Percentiles rank a stretch among this genome's conserved stretches.
Evolutionary conservation across 495 filamentous ascomycete genomes (phyloP).

Genomic region (Penicillium cosmopolitanum): DNA sequence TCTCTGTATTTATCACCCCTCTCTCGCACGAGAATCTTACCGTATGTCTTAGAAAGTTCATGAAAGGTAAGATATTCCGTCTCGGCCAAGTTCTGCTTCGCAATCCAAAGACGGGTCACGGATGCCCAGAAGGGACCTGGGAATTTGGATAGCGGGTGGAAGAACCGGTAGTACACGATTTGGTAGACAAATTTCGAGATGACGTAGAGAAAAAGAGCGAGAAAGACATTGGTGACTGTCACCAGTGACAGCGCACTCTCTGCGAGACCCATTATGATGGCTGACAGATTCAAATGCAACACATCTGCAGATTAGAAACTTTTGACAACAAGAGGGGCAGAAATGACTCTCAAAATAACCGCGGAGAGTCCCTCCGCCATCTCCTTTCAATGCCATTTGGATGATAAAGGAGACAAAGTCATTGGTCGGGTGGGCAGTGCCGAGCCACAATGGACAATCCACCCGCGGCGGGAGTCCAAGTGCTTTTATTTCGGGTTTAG

Average conservation of each 20-base stretch:
- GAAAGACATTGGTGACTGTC: slow-evolving; percentile 34
- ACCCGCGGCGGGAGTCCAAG: slow-evolving; percentile 1
- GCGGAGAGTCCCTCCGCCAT: neutral
- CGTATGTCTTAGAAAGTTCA: slow-evolving; percentile 53
- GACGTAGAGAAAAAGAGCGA: slow-evolving; percentile 34
- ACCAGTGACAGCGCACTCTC: slow-evolving; percentile 34
- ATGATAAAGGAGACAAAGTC: slow-evolving; percentile 14
- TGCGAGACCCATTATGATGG: slow-evolving; percentile 34
- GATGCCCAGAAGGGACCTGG: slow-evolving; percentile 59
- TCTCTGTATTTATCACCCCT: neutral
- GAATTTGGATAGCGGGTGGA: slow-evolving; percentile 53
- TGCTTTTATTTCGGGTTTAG: slow-evolving; percentile 1
- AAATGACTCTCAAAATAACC: slow-evolving; percentile 3
- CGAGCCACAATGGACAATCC: slow-evolving; percentile 2
- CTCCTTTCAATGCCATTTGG: slow-evolving; percentile 3
- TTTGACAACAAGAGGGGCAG: neutral
- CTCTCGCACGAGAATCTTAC: slow-evolving; percentile 24
- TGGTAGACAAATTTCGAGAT: slow-evolving; percentile 34
- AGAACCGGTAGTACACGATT: slow-evolving; percentile 54
- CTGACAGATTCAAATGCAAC: slow-evolving; percentile 11
- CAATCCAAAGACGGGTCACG: slow-evolving; percentile 55
- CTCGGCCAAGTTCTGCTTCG: slow-evolving; percentile 49
- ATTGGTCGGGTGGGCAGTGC: slow-evolving; percentile 15
- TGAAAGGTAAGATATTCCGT: slow-evolving; percentile 44
- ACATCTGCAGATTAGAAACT: slow-evolving; percentile 13